Percentiles rank a stretch among this genome's conserved stretches.
These are phyloP conservation scores for Mastigamoeba balamuthi DNA, from an alignment of 78 protist species.

Conservation along the genomic window DNA sequence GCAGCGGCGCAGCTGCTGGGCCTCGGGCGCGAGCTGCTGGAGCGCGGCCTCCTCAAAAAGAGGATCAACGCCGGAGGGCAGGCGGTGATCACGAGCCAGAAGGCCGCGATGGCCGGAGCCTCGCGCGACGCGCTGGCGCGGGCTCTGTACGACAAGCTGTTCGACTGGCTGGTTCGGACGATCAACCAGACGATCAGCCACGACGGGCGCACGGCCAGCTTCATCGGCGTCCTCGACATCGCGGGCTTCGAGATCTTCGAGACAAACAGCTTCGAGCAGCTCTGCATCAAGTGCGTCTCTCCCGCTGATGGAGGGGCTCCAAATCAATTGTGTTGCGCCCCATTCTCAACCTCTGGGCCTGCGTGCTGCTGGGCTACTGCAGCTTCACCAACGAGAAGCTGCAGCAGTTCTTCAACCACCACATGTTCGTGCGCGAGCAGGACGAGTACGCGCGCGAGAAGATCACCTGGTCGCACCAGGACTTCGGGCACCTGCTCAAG, in stretches of 20 bases:
- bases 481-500: not conserved
- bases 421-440: conserved; percentile 40
- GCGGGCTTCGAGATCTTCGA: conserved; percentile 1
- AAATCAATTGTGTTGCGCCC: too few relatives aligned
- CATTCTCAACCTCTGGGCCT: too few relatives aligned
- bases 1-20: conserved; percentile 33
- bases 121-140: conserved; percentile 83
- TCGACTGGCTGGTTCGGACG: conserved; percentile 75
- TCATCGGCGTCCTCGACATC: conserved; percentile 5
- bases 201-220: not conserved
- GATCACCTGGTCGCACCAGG: not conserved
- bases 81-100: conserved; percentile 42
- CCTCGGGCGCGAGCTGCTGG: conserved; percentile 4
- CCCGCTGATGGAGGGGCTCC: too few relatives aligned
- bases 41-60: conserved; percentile 46
- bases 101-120: conserved; percentile 29
- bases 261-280: conserved; percentile 13
- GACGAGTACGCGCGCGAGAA: conserved; percentile 17
- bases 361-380: too few relatives aligned
- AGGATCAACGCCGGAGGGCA: conserved; percentile 74
- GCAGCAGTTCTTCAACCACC: conserved; percentile 45
- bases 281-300: conserved; percentile 89
- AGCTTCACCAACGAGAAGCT: conserved; percentile 54
- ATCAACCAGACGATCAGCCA: conserved; percentile 54
- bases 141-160: conserved; percentile 86